phyloP scores from a whole-genome alignment of 345 rosid genomes.

The Punica granatum region DNA sequence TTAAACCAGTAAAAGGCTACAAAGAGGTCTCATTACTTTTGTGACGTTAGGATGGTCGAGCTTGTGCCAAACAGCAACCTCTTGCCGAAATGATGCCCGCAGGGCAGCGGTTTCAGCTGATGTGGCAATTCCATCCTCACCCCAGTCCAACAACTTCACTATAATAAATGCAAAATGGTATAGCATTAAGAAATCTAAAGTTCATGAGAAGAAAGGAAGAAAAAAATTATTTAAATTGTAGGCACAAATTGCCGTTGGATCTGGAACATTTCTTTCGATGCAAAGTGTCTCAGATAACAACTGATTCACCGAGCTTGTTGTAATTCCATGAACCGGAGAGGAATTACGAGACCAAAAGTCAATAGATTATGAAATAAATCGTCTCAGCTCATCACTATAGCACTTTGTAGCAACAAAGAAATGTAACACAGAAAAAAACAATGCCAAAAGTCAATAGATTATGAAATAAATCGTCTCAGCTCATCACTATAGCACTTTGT shows the following conservation, averaged over 20 bases:
- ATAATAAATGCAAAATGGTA: slow-evolving; percentile 15
- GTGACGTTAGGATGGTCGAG: slow-evolving; percentile 90
- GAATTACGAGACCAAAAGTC: neutral
- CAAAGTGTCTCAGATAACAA: neutral
- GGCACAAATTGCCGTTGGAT: neutral
- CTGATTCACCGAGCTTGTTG: neutral
- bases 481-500: too few species aligned
- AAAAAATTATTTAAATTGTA: too few species aligned
- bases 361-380: too few species aligned
- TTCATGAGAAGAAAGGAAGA: neutral
- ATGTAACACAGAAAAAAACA: too few species aligned
- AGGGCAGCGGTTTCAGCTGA: slow-evolving; percentile 65
- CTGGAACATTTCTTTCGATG: neutral
- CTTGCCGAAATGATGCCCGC: slow-evolving; percentile 74
- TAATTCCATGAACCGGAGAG: neutral
- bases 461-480: too few species aligned
- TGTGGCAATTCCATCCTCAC: slow-evolving; percentile 58
- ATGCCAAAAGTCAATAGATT: too few species aligned
- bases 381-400: too few species aligned
- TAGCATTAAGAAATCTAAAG: slow-evolving; percentile 2
- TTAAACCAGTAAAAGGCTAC: slow-evolving; percentile 1
- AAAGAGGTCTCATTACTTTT: slow-evolving; percentile 30
- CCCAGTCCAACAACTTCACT: slow-evolving; percentile 95
- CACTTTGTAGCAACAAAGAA: too few species aligned
- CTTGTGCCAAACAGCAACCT: slow-evolving; percentile 96